A percentile compares a stretch with the other conserved stretches of the same genome.
Evolutionary conservation across 192 early-diverging fungal species (phyloP).

Genomic region (Backusella luteola): DNA sequence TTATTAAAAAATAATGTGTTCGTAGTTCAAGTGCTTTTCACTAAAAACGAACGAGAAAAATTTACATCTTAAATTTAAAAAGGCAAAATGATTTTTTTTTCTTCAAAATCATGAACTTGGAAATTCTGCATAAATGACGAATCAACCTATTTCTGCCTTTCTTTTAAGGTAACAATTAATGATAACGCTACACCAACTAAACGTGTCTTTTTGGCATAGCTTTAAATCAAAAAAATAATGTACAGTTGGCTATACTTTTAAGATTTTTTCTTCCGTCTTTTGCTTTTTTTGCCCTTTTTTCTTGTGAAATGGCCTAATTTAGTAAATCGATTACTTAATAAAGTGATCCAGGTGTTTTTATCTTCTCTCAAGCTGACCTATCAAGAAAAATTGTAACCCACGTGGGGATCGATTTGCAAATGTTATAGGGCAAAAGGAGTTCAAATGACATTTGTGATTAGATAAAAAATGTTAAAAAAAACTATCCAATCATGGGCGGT

Average conservation of each 20-base stretch:
- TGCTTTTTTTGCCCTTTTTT: not conserved
- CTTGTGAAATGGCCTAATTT: not conserved
- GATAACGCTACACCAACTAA: not conserved
- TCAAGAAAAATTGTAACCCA: not conserved
- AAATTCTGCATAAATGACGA: not conserved
- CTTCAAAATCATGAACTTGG: not conserved
- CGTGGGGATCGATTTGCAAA: not conserved
- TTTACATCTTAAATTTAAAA: not conserved
- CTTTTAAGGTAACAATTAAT: not conserved
- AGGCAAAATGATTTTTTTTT: not conserved
- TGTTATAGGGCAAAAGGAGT: not conserved
- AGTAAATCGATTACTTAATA: not conserved
- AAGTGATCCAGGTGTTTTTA: not conserved
- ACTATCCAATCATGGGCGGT: not conserved
- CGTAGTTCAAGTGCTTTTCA: not conserved
- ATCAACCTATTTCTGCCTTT: not conserved
- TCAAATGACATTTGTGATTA: not conserved
- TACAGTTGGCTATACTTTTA: not conserved
- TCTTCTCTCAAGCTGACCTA: not conserved
- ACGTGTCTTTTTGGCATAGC: not conserved
- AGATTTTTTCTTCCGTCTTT: not conserved
- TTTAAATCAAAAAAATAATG: not conserved
- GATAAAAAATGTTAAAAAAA: not conserved
- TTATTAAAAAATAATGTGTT: not conserved
- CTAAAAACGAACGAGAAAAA: not conserved